A percentile compares a stretch with the other conserved stretches of the same genome.
Conservation (phyloP, 257 asterid species). For the Solanum sejunctum region DNA sequence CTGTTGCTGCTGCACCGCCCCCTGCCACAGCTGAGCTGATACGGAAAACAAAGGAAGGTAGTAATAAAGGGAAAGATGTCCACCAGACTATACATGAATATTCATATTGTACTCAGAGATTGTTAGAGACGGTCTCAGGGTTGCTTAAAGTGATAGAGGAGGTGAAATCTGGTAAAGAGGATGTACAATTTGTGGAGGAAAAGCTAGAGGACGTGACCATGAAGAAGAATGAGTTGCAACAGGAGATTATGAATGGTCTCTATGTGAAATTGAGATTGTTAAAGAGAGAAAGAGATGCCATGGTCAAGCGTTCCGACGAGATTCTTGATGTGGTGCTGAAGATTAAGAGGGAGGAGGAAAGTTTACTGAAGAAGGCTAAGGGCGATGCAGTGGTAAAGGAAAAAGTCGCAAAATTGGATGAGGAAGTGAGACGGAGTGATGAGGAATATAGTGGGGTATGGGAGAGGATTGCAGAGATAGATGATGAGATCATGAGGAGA, state of each 20-base stretch:
- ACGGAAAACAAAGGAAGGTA: background rate
- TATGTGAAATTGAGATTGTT: constrained; percentile 38
- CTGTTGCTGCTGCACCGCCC: constrained; percentile 22
- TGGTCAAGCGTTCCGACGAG: constrained; percentile 24
- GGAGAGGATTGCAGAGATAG: constrained; percentile 70
- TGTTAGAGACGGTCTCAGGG: constrained; percentile 35
- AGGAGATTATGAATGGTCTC: constrained; percentile 51
- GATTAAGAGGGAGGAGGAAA: constrained; percentile 36
- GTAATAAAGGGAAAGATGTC: constrained; percentile 6
- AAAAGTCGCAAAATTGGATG: constrained; percentile 34
- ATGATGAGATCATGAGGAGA: constrained; percentile 45
- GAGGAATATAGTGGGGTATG: constrained; percentile 31
- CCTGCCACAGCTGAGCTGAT: background rate
- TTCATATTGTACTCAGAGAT: constrained; percentile 48
- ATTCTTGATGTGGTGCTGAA: constrained; percentile 18
- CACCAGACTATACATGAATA: constrained; percentile 33
- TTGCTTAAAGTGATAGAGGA: constrained; percentile 46
- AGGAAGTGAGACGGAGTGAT: constrained; percentile 33
- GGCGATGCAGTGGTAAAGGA: constrained; percentile 11
- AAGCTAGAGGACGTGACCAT: constrained; percentile 45
- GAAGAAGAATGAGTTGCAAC: constrained; percentile 41
- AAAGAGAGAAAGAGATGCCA: constrained; percentile 25
- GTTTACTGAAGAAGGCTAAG: constrained; percentile 23
- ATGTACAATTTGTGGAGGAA: constrained; percentile 20
- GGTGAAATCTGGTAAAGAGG: constrained; percentile 29